Base-by-base conservation (phyloP, 2,329 filamentous ascomycete genomes). In the Aureobasidium sp. region DNA sequence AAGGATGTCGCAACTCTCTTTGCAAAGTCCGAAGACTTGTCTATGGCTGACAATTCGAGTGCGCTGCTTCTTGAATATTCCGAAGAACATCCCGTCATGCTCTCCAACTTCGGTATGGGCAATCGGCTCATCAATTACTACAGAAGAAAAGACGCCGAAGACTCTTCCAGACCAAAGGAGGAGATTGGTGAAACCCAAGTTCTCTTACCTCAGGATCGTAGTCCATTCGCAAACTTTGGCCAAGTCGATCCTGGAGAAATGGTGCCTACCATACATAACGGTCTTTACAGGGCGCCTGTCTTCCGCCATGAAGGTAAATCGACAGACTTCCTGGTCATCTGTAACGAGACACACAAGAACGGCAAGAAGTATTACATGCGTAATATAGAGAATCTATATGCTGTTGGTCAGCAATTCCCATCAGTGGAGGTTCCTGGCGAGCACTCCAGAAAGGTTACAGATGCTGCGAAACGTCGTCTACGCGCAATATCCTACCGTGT, bases 91-190 rank as follows among this genome's bases (percentile, higher is more conserved):
- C 94, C 94, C 0, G 89, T 88, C 10, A 91, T 96, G 63, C 79
- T 99, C 64, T 97, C 93, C 47, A 97, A 96, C 71, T 96, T 97
- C 69, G 94, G 93, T 66, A 99, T 99, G 94, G 92, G 92, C 58
- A 96, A 88, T 73, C 89, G 91, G 59, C 83, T 99, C 62, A 91
- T 97, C 78, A 97, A 99, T 74, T 99, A 97, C 75, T 97, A 97
- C 72, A 89, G 91, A 42, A 86, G 92, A 63, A 91, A 91, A 69
- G 89, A 91, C 71, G 84, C 76, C 37, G 90, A 95, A 49, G 90
- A 94, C 64, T 84, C 85, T 53, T 82, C 84, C 58, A 82, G 90
- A 1, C 89, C 90, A 1, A 95, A 91, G 77, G 74, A 82, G 63
- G 91, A 96, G 4, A 83, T 99, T 64, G 94, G 94, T 62, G 94